Evolutionary conservation across 2,329 filamentous ascomycete genomes (phyloP).

Genomic region (Canariomyces notabilis): DNA sequence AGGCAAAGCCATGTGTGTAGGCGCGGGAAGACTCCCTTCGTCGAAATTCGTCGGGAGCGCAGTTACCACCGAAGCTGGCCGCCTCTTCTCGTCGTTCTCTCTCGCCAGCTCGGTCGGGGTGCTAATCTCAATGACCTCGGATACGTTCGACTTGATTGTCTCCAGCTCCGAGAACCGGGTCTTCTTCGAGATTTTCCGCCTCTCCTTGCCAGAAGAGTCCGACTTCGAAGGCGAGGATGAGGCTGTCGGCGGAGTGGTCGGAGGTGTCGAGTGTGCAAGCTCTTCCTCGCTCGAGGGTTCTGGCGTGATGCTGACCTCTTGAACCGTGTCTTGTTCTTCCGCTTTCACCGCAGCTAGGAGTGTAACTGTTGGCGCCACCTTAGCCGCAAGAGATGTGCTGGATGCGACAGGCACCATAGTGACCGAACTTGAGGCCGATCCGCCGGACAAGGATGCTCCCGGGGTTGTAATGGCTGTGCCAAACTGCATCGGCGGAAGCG

Average conservation of each 20-base stretch:
- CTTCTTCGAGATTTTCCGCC: slow-evolving; percentile 21
- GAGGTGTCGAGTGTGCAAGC: not conserved
- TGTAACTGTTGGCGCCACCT: slow-evolving; percentile 1
- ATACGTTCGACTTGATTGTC: slow-evolving; percentile 28
- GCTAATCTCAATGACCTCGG: slow-evolving; percentile 7
- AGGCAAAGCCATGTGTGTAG: slow-evolving; percentile 13
- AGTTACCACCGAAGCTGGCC: slow-evolving; percentile 1
- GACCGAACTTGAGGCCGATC: slow-evolving; percentile 19
- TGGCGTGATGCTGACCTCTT: slow-evolving; percentile 2
- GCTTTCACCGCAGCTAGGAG: slow-evolving; percentile 4
- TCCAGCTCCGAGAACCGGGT: slow-evolving; percentile 31
- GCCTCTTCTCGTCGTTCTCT: slow-evolving; percentile 18
- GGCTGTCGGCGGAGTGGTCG: not conserved
- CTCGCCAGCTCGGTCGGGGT: slow-evolving; percentile 7
- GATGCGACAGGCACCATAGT: slow-evolving; percentile 19
- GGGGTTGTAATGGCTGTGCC: slow-evolving; percentile 16
- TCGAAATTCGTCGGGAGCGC: slow-evolving; percentile 23
- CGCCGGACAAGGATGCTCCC: slow-evolving; percentile 9
- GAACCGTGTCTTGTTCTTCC: slow-evolving; percentile 1
- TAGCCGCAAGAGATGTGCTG: slow-evolving; percentile 16
- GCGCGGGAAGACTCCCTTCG: slow-evolving; percentile 16
- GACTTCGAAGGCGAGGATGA: not conserved
- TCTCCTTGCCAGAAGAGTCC: slow-evolving; percentile 6
- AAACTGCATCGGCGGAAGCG: slow-evolving; percentile 22
- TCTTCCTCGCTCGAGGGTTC: slow-evolving; percentile 11